A percentile compares a stretch with the other conserved stretches of the same genome.
These are phyloP conservation scores for Calonectria hongkongensis DNA, from an alignment of 2,329 filamentous ascomycete species.

Conservation along the genomic window DNA sequence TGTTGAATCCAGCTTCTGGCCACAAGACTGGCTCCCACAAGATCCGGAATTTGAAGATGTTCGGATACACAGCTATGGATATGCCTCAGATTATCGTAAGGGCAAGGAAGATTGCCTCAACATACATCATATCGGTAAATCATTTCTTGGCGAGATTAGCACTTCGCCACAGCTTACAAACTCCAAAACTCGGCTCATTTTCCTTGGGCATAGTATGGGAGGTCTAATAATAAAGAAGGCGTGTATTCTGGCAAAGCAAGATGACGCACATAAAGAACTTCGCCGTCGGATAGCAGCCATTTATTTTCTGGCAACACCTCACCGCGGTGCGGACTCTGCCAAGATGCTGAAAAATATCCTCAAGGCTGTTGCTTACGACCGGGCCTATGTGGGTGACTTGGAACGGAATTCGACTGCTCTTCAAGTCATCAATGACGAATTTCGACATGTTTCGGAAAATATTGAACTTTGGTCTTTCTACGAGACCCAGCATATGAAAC, in stretches of 20 bases:
- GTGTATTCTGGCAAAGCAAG: constrained; percentile 59
- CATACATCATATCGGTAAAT: constrained; percentile 58
- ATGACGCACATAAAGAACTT: constrained; percentile 54
- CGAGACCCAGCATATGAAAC: constrained; percentile 59
- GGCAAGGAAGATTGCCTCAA: constrained; percentile 53
- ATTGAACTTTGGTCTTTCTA: constrained; percentile 67
- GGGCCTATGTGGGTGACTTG: constrained; percentile 63
- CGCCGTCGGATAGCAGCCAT: constrained; percentile 58
- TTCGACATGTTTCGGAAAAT: constrained; percentile 61
- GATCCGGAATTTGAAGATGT: constrained; percentile 54
- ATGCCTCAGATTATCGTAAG: constrained; percentile 57
- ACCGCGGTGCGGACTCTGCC: constrained; percentile 64
- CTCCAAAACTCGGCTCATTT: constrained; percentile 60
- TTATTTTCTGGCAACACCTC: constrained; percentile 64
- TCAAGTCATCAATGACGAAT: constrained; percentile 65
- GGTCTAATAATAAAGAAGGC: constrained; percentile 61
- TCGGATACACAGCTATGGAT: constrained; percentile 57
- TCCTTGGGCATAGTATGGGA: constrained; percentile 69
- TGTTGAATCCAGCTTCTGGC: constrained; percentile 59
- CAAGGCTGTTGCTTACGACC: constrained; percentile 51
- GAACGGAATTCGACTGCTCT: constrained; percentile 59
- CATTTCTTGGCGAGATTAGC: constrained; percentile 54
- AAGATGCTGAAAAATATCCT: constrained; percentile 61
- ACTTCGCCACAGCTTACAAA: constrained; percentile 49
- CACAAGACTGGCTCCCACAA: constrained; percentile 51